phyloP scores from a whole-genome alignment of 1,284 basidiomycete genomes.

The Moniliella sp. region DNA sequence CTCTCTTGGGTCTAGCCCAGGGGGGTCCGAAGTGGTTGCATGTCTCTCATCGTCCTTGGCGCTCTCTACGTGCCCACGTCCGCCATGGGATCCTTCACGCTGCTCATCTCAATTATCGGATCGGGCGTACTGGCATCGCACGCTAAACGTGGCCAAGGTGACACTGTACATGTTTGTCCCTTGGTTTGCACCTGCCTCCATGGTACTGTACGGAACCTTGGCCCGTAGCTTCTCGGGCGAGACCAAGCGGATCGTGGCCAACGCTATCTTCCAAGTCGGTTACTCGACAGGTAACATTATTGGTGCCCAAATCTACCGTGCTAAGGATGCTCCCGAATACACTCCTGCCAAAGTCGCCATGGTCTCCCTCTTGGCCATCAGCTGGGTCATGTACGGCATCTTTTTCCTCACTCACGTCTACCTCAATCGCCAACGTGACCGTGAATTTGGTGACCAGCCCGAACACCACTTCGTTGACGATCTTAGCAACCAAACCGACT shows the following conservation, averaged over 20 bases:
- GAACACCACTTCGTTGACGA: background rate
- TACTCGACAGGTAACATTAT: constrained; percentile 22
- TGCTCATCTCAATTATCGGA: constrained; percentile 1
- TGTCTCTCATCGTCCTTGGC: constrained; percentile 15
- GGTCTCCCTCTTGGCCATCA: constrained; percentile 20
- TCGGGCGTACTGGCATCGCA: constrained; percentile 5
- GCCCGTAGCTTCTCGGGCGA: constrained; percentile 12
- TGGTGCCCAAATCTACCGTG: constrained; percentile 21
- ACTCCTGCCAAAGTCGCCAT: constrained; percentile 22
- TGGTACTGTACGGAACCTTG: constrained; percentile 14
- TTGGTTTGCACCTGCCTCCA: constrained; percentile 5
- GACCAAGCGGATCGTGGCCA: constrained; percentile 24
- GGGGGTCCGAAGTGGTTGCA: constrained; percentile 14
- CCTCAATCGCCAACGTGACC: no score
- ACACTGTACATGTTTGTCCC: constrained; percentile 6
- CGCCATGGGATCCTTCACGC: constrained; percentile 5
- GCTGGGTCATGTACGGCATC: constrained; percentile 5
- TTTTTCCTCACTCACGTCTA: no score
- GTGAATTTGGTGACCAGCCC: no score
- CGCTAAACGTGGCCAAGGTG: constrained; percentile 4
- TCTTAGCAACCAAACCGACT: background rate
- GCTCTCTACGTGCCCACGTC: constrained; percentile 9
- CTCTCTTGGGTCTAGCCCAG: constrained; percentile 25
- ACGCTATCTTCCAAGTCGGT: constrained; percentile 16
- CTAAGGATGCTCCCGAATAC: constrained; percentile 13